Evolutionary conservation across 208 protist genomes (phyloP).

Genomic region (Wallacemonas sp.): DNA sequence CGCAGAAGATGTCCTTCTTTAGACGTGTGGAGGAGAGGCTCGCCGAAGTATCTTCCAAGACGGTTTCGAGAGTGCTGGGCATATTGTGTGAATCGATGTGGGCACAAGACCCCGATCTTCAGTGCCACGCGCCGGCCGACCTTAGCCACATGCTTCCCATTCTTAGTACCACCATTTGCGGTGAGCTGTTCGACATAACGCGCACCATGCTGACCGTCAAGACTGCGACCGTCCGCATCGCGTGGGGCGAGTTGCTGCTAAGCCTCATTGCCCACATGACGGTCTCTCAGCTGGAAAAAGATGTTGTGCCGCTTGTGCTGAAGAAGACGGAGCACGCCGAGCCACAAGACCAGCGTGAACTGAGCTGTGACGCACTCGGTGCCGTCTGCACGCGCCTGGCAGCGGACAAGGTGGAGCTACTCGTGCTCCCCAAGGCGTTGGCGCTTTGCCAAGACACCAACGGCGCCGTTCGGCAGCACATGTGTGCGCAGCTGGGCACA

Average conservation of each 20-base stretch:
- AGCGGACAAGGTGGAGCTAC: constrained; percentile 49
- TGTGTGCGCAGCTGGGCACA: constrained; percentile 85
- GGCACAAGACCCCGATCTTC: constrained; percentile 86
- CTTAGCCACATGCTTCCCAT: constrained; percentile 61
- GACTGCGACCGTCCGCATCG: constrained; percentile 66
- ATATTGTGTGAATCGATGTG: constrained; percentile 87
- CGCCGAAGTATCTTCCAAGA: constrained; percentile 43
- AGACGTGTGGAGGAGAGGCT: constrained; percentile 68
- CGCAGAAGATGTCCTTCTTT: constrained; percentile 84
- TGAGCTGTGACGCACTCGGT: constrained; percentile 86
- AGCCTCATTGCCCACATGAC: constrained; percentile 60
- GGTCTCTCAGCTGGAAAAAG: constrained; percentile 52
- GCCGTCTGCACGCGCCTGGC: constrained; percentile 59
- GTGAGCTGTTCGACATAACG: constrained; percentile 78
- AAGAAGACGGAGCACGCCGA: constrained; percentile 86
- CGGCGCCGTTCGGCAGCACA: constrained; percentile 75
- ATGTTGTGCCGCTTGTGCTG: constrained; percentile 70
- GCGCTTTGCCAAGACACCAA: constrained; percentile 92
- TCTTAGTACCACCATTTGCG: constrained; percentile 46
- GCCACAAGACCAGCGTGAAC: constrained; percentile 85
- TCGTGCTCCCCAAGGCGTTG: constrained; percentile 74
- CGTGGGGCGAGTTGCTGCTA: constrained; percentile 80
- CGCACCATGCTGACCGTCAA: constrained; percentile 90
- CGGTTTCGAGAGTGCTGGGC: constrained; percentile 67
- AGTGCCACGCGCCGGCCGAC: constrained; percentile 72